Percentiles rank a stretch among this genome's conserved stretches.
Conservation (phyloP, 495 filamentous ascomycete genomes). For the Pseudevernia furfuracea region DNA sequence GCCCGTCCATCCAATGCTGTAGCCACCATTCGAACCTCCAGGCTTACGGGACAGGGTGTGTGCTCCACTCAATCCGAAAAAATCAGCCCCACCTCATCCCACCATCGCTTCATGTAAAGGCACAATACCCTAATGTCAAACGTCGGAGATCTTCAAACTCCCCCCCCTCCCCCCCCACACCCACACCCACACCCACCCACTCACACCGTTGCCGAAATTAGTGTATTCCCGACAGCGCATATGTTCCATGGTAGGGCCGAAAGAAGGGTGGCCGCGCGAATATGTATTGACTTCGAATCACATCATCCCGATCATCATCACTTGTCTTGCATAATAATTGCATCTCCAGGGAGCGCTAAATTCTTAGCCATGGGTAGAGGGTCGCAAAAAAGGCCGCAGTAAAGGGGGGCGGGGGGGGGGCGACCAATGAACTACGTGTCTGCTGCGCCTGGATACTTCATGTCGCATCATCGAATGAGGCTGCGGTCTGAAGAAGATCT, state of each 20-base stretch:
- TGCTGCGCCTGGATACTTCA: neutral
- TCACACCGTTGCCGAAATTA: neutral
- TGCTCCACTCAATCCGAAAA: neutral
- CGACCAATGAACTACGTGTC: neutral
- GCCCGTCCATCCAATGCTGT: neutral
- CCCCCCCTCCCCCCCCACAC: neutral
- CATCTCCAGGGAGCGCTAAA: neutral
- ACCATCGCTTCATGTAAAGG: neutral
- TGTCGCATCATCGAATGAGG: neutral
- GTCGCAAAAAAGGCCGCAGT: neutral
- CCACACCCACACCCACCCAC: no score
- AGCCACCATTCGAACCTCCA: no score
- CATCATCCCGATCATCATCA: neutral
- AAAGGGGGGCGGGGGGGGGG: neutral
- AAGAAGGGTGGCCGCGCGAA: neutral
- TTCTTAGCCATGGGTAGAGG: neutral
- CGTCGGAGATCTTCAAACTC: slow-evolving; percentile 5
- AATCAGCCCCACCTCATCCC: neutral
- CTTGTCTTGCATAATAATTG: neutral
- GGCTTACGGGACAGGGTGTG: neutral
- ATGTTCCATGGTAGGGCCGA: neutral
- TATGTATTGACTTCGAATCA: neutral
- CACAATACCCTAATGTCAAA: neutral
- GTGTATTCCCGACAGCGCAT: neutral
- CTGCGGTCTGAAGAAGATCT: neutral